Conservation (phyloP, 257 asterid species). For the Solanum chiquidenum region DNA sequence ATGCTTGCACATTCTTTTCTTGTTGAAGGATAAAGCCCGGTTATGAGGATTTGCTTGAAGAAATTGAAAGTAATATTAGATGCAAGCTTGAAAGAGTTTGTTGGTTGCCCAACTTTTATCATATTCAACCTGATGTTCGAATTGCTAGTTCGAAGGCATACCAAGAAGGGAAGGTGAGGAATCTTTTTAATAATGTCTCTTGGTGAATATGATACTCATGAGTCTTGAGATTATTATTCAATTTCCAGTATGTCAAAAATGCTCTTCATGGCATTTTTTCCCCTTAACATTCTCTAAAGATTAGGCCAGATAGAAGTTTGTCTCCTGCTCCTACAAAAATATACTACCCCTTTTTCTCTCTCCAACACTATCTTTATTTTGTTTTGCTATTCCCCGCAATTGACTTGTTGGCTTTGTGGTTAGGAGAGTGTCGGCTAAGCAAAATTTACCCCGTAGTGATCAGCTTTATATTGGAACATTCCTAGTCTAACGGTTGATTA, state of each 20-base stretch:
- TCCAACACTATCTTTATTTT: neutral
- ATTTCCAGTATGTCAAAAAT: neutral
- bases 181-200: neutral
- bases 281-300: neutral
- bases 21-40: constrained; percentile 70
- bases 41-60: constrained; percentile 32
- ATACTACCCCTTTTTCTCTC: neutral
- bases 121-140: constrained; percentile 55
- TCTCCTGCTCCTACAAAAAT: neutral
- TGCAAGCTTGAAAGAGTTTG: constrained; percentile 43
- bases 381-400: neutral
- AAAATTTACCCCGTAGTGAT: neutral
- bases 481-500: neutral
- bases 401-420: neutral
- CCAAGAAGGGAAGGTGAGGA: constrained; percentile 69
- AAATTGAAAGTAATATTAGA: constrained; percentile 59
- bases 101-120: constrained; percentile 76
- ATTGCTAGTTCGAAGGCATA: constrained; percentile 72
- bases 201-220: neutral
- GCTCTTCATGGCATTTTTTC: neutral
- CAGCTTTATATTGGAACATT: neutral
- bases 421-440: neutral
- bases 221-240: neutral
- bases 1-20: constrained; percentile 2
- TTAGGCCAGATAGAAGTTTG: neutral